These are phyloP conservation scores for Erythrobasidium yunnanense DNA, from an alignment of 768 basidiomycete genomes.

Conservation along the genomic window DNA sequence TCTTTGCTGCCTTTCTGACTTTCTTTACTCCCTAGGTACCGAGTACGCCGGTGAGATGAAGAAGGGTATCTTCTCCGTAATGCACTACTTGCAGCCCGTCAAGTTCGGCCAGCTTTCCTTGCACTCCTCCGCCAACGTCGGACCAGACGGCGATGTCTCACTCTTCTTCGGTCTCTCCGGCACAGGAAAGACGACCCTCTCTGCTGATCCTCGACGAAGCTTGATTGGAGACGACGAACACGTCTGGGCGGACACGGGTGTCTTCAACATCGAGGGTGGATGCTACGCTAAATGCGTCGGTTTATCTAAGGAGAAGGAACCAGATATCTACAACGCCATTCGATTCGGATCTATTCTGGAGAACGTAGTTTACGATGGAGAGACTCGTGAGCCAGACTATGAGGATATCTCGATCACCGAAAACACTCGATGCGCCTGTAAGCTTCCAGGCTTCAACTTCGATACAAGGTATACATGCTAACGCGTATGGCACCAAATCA, in stretches of 20 bases:
- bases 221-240: conserved; percentile 99
- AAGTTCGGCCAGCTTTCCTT: conserved; percentile 96
- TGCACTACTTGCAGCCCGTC: conserved; percentile 98
- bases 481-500: neutral
- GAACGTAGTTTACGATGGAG: conserved; percentile 92
- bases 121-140: conserved; percentile 95
- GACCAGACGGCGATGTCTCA: conserved; percentile 79
- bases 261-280: conserved; percentile 99
- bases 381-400: conserved; percentile 74
- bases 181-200: conserved; percentile 96
- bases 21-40: too few relatives aligned
- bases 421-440: conserved; percentile 74
- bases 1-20: too few relatives aligned
- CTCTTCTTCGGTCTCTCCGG: conserved; percentile 98
- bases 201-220: conserved; percentile 82
- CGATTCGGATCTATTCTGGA: conserved; percentile 92
- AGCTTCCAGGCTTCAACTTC: neutral
- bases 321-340: conserved; percentile 93
- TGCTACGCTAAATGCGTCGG: conserved; percentile 98
- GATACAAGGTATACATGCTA: neutral
- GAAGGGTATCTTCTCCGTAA: conserved; percentile 99
- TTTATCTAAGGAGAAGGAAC: conserved; percentile 92
- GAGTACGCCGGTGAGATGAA: conserved; percentile 75
- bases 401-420: conserved; percentile 94
- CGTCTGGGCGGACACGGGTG: conserved; percentile 96